Evolutionary conservation across 345 rosid species (phyloP).

Genomic region (Eucalyptus regnans): DNA sequence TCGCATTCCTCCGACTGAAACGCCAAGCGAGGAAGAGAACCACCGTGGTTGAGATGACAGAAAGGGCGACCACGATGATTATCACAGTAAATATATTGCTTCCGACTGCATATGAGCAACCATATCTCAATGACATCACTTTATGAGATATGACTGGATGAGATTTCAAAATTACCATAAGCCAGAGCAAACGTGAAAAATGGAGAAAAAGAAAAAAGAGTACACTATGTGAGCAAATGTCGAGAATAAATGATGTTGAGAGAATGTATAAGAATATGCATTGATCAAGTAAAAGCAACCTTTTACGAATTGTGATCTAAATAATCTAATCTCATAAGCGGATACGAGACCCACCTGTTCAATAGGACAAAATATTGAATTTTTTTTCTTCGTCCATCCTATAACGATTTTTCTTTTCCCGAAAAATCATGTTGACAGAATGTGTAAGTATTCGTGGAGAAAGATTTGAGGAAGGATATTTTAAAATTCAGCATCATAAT

Average conservation of each 20-base stretch:
- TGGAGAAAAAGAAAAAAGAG: not conserved
- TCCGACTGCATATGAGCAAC: not conserved
- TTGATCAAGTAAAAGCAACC: not conserved
- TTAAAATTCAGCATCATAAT: not conserved
- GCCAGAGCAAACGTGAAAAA: not conserved
- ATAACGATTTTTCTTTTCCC: too few species aligned
- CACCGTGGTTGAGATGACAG: not conserved
- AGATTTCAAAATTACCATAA: not conserved
- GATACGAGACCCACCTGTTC: not conserved
- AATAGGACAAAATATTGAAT: not conserved
- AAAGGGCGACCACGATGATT: not conserved
- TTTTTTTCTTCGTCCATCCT: not conserved
- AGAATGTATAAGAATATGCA: not conserved
- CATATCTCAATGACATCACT: not conserved
- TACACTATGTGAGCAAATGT: not conserved
- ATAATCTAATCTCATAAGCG: not conserved
- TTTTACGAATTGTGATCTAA: not conserved
- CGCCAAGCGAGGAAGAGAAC: not conserved
- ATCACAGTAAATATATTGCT: not conserved
- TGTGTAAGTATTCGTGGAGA: not conserved
- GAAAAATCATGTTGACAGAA: not conserved
- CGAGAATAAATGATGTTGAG: not conserved
- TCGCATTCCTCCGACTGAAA: not conserved
- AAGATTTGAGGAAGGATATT: not conserved
- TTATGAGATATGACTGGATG: not conserved